phyloP scores from a whole-genome alignment of 805 yeast species.

The Candida krabiensis region DNA sequence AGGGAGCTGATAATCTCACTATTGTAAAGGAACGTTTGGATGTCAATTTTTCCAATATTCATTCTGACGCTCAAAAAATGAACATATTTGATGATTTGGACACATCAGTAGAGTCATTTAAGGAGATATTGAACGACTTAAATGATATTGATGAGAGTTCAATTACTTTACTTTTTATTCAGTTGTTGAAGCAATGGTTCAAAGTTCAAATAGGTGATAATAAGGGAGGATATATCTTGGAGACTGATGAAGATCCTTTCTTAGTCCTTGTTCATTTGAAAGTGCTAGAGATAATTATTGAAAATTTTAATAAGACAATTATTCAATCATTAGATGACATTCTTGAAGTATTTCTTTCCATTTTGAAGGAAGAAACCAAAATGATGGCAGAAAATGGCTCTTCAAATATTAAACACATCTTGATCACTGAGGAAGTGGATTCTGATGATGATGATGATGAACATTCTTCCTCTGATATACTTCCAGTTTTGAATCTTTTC shows the following conservation, averaged over 20 bases:
- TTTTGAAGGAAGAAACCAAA: conserved; percentile 38
- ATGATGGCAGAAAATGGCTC: not conserved
- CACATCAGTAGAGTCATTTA: conserved; percentile 38
- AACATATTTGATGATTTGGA: conserved; percentile 43
- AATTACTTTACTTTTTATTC: conserved; percentile 48
- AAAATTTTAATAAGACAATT: conserved; percentile 55
- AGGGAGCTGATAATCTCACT: conserved; percentile 40
- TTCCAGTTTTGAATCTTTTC: conserved; percentile 38
- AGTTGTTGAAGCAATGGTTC: conserved; percentile 63
- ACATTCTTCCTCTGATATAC: conserved; percentile 31
- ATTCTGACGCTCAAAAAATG: conserved; percentile 1
- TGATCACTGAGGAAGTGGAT: conserved; percentile 23
- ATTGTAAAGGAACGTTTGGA: conserved; percentile 26
- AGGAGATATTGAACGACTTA: conserved; percentile 28
- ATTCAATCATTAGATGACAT: conserved; percentile 59
- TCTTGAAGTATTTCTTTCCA: conserved; percentile 45
- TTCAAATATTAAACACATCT: conserved; percentile 2
- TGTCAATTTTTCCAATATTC: conserved; percentile 8
- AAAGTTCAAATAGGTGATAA: conserved; percentile 12
- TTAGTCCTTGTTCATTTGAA: conserved; percentile 58
- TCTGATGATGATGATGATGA: conserved; percentile 43
- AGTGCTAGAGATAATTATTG: conserved; percentile 60
- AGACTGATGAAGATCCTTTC: conserved; percentile 48
- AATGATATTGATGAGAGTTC: conserved; percentile 48
- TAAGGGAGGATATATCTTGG: conserved; percentile 13